Base-by-base conservation (phyloP, 805 yeast species). In the Candida caryicola region DNA sequence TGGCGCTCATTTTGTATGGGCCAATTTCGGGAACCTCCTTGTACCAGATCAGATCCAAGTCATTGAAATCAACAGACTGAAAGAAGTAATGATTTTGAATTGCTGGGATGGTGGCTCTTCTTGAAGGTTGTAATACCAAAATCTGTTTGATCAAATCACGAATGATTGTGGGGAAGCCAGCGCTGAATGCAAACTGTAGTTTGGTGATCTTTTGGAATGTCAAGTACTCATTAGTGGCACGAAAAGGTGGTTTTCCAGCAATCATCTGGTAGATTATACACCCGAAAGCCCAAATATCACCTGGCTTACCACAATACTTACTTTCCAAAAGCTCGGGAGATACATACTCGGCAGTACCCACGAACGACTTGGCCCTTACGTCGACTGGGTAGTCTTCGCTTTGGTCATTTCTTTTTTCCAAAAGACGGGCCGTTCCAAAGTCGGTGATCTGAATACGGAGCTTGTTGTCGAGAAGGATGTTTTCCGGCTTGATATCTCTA, bases 331-430 rank as follows among this genome's bases (percentile, higher is more conserved):
- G 63, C 51, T 85, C 95, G 0, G 95, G 95, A 0, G 90, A 81
- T 5, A 85, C 90, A 50, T 84, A 84, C 50, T 84, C 91, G 0
- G 91, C 91, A 0, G 91, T 85, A 3, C 95, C 95, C 19, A 85
- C 95, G 62, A 85, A 85, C 0, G 93, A 85, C 47, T 76, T 81
- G 4, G 93, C 89, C 50, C 79, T 71, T 1, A 80, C 77, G 50
- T 83, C 83, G 12, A 72, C 53, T 7, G 90, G 89, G 52, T 79
- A 84, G 7, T 61, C 65, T 27, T 75, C 79, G n/a, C 70, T 61
- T 14, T 55, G 63, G 38, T 53, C 68, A 17, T 67, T 68, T 23
- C 64, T 64, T 40, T 66, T 65, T n/a, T 82, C 86, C 19, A 85
- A 59, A 32, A 85, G 60, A 49, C 82, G 80, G 0, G 95, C 95